Evolutionary conservation across 768 basidiomycete genomes (phyloP), one percentile per base, ranked within the genome.

Genomic region (Agaricus blazei): DNA sequence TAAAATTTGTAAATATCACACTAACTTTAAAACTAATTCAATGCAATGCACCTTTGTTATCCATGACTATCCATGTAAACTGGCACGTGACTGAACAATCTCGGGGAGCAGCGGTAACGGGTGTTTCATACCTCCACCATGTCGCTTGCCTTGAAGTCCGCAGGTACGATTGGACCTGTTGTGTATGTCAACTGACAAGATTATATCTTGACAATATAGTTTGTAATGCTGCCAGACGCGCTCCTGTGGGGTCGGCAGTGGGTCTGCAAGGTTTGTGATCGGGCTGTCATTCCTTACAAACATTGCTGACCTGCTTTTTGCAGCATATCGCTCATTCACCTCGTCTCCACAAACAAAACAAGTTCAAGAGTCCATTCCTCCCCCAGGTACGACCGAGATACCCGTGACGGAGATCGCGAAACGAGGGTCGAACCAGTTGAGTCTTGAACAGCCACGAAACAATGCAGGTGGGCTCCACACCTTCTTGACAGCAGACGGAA

Each of bases 361-460:
- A 51, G 75, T 73, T 11, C 71, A 75, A 44, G 70, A 62, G 44
- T 56, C 60, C 56, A 61, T 31, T 38, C 72, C 24, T 67, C 72
- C 14, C 65, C 72, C 45, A 69, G 47, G 54, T 29, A 50, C 81
- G 12, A 72, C 72, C 0, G 76, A 80, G n/a, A 56, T 42, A 57
- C 88, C 88, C 11, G 77, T 84, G 59, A 92, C 91, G 5, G 70
- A 74, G 12, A 70, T 93, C 48, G 93, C 93, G 9, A 80, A 87
- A 65, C 79, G 77, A 43, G 89, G 84, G 47, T 92, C 89, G 29
- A 91, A 91, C 62, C 92, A 95, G 67, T 76, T 82, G 56, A 91
- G 89, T 66, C 75, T 98, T 55, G 88, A 94, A 75, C 86, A 84
- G 19, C 96, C 96, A 11, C 79, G 80, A 68, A 98, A 98, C 72